Conservation (phyloP, 2,329 filamentous ascomycete species). For the Penicillium sp. region DNA sequence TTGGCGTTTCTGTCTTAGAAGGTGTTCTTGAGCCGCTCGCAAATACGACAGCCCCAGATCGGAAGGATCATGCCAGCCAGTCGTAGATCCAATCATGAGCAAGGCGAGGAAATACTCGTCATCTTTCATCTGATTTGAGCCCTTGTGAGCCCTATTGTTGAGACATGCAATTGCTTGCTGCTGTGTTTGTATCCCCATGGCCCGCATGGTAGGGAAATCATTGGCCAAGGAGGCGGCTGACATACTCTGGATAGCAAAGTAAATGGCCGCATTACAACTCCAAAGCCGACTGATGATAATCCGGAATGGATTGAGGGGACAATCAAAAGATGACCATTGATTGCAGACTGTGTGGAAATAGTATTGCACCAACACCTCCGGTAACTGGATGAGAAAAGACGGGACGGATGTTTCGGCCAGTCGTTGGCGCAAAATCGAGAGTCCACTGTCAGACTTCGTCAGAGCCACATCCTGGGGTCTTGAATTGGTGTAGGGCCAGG, state of each 20-base stretch:
- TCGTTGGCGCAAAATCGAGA: conserved; percentile 20
- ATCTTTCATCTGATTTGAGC: conserved; percentile 18
- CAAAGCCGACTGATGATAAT: conserved; percentile 22
- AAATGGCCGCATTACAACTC: conserved; percentile 24
- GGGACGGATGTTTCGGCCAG: conserved; percentile 18
- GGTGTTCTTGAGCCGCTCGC: conserved; percentile 23
- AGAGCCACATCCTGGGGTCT: background rate
- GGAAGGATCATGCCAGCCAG: conserved; percentile 21
- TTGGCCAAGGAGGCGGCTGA: conserved; percentile 24
- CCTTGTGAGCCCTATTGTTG: conserved; percentile 16
- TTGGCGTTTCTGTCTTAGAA: conserved; percentile 16
- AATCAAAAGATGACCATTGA: conserved; percentile 25
- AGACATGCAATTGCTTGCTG: conserved; percentile 26
- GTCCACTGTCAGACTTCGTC: background rate
- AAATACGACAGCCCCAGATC: conserved; percentile 22
- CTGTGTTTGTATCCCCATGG: conserved; percentile 23
- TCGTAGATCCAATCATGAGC: conserved; percentile 23
- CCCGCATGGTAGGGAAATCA: conserved; percentile 23
- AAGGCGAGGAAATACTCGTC: conserved; percentile 24
- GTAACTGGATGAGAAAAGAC: conserved; percentile 22
- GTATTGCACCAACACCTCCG: conserved; percentile 24
- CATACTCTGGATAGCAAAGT: conserved; percentile 28
- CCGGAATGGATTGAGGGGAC: conserved; percentile 23
- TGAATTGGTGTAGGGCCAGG: conserved; percentile 2
- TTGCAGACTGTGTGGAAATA: conserved; percentile 26